These are phyloP conservation scores for Caryocar brasiliense DNA, from an alignment of 441 rosid species.

Conservation along the genomic window DNA sequence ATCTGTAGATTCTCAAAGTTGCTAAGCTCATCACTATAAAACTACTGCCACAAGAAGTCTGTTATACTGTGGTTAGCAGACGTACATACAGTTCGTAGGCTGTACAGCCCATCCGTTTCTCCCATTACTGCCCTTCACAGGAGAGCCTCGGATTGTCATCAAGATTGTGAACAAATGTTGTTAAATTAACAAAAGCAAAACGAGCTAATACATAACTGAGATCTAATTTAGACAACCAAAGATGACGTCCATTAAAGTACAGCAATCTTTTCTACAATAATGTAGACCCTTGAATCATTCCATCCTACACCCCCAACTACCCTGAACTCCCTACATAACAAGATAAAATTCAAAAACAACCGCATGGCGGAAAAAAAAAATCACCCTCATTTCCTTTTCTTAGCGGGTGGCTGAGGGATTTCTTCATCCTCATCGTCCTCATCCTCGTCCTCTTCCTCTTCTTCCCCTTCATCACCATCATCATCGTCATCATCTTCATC, in stretches of 20 bases:
- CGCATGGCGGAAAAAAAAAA: background rate
- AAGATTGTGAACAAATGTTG: too few species aligned
- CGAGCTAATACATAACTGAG: too few species aligned
- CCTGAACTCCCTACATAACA: slow-evolving; percentile 7
- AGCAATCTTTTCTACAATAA: slow-evolving; percentile 10
- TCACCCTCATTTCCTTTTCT: slow-evolving; percentile 45
- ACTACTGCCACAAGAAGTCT: too few species aligned
- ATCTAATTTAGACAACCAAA: too few species aligned
- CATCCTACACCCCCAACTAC: slow-evolving; percentile 14
- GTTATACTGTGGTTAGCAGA: too few species aligned
- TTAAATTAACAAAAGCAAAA: too few species aligned
- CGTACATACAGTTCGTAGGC: too few species aligned
- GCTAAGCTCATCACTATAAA: too few species aligned
- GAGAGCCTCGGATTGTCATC: too few species aligned
- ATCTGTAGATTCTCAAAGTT: too few species aligned
- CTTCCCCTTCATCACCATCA: slow-evolving; percentile 9
- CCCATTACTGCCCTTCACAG: too few species aligned
- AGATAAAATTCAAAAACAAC: slow-evolving; percentile 11
- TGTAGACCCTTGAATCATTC: slow-evolving; percentile 8
- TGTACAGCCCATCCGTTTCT: too few species aligned
- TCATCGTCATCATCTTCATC: slow-evolving; percentile 17
- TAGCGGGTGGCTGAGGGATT: slow-evolving; percentile 42
- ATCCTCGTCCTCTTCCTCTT: slow-evolving; percentile 23
- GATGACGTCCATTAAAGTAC: slow-evolving; percentile 4
- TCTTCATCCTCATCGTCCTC: slow-evolving; percentile 43